Evolutionary conservation across 352 stramenopile genomes (phyloP), one percentile per base, ranked within the genome.

Genomic region (Pythium dissimile): DNA sequence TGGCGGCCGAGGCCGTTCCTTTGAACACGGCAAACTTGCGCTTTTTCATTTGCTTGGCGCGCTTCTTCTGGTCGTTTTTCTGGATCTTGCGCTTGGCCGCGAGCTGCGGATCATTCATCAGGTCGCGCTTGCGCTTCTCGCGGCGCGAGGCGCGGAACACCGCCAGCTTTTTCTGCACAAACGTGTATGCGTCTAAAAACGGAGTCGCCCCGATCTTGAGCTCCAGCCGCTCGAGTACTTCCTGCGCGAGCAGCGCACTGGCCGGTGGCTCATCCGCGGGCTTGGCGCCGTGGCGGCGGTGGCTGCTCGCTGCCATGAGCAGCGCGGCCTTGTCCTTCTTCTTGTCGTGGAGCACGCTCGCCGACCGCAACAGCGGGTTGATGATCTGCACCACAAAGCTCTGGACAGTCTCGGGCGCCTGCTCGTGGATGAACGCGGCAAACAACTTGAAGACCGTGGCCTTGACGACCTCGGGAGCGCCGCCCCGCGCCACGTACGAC

Each of bases 141-240:
- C 89, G 88, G 38, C 88, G 81, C 27, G 65, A 71, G 13, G 80
- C 84, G 16, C 85, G 84, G 59, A 88, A 86, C 16, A 79, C 66
- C 2, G 75, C 78, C 39, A 93, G 74, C 62, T 93, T 89, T 53
- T 72, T 72, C 56, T 96, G 88, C 35, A 96, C 85, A 27, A 92
- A 88, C 42, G 85, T 88, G 66, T 93, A 96, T 11, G 81, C 67
- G 27, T 90, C 73, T 30, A 94, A 60, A 60, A 95, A 96, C 15
- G 69, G 43, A n/a, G 65, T 70, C 6, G 72, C 62, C 39, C 86
- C 86, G 24, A 94, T 71, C 57, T 92, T 94, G 5, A 64, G 43
- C 67, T 96, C 88, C 18, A 96, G 72, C 30, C 93, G 72, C 57
- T 94, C 77, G n/a, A 96, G 68, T 37, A 96, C 84, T 56, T 96